A percentile compares a stretch with the other conserved stretches of the same genome.
Conservation (phyloP, 306 rosid genomes). For the Argentina anserina region DNA sequence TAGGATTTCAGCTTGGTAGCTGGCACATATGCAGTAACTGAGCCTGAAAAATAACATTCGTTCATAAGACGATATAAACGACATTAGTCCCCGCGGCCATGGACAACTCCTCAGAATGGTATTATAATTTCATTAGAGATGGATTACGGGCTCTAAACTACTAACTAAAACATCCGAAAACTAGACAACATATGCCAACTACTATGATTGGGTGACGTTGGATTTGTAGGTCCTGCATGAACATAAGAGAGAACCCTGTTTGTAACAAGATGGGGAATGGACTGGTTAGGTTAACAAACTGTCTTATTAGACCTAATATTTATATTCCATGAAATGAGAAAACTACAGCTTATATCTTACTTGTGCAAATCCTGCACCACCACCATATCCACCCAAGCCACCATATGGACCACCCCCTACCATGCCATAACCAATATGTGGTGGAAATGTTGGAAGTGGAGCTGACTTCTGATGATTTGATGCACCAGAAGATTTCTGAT, state of each 20-base stretch:
- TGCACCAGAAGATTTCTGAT: constrained; percentile 46
- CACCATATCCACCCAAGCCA: constrained; percentile 53
- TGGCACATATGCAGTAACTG: not conserved
- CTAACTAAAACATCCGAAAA: not conserved
- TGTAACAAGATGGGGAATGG: not conserved
- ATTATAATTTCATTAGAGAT: not conserved
- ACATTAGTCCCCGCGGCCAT: not conserved
- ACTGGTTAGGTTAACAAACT: not conserved
- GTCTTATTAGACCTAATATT: not conserved
- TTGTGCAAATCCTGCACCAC: constrained; percentile 53
- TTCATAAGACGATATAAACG: not conserved
- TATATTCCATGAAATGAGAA: constrained; percentile 7
- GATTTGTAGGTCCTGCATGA: not conserved
- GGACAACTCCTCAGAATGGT: not conserved
- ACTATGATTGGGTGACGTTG: not conserved
- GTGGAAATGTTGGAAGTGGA: constrained; percentile 50
- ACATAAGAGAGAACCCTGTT: not conserved
- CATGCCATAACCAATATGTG: constrained; percentile 54
- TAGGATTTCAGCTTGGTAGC: not conserved
- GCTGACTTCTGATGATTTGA: constrained; percentile 36
- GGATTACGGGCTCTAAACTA: not conserved
- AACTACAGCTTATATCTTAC: constrained; percentile 38
- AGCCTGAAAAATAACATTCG: not conserved
- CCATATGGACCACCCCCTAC: constrained; percentile 47
- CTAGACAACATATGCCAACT: not conserved